A percentile compares a stretch with the other conserved stretches of the same genome.
phyloP scores from a whole-genome alignment of 306 rosid genomes.

The Abrus precatorius region DNA sequence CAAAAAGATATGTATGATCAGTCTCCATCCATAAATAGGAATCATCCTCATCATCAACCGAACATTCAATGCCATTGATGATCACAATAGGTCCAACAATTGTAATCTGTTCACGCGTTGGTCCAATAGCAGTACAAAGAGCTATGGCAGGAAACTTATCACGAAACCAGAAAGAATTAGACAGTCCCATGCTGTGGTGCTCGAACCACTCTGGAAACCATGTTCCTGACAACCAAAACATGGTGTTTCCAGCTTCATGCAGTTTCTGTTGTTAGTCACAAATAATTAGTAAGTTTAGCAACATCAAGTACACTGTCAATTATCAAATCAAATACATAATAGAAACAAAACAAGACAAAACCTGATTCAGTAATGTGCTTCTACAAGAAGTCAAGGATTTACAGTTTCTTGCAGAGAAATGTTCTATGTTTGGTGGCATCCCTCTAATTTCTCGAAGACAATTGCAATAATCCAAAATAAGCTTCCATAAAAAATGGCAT shows the following conservation, averaged over 20 bases:
- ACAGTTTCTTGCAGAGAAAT: background rate
- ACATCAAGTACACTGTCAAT: background rate
- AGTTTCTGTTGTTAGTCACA: background rate
- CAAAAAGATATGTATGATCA: background rate
- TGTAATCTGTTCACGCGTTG: background rate
- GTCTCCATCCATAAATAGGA: background rate
- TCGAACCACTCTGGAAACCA: constrained; percentile 15
- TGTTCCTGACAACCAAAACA: background rate
- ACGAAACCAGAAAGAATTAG: constrained; percentile 26
- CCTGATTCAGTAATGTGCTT: constrained; percentile 21
- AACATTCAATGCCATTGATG: constrained; percentile 9
- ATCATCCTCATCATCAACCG: no score
- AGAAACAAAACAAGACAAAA: background rate
- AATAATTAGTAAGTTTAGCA: background rate
- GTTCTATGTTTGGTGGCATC: background rate
- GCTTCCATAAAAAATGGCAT: background rate
- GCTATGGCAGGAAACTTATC: background rate
- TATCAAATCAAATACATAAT: background rate
- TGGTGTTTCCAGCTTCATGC: constrained; percentile 9
- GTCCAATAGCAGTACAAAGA: constrained; percentile 14
- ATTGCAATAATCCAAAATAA: background rate
- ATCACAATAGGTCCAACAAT: background rate
- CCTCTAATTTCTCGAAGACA: constrained; percentile 20
- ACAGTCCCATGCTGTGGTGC: background rate
- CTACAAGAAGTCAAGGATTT: background rate